Conservation (phyloP, 257 asterid genomes). For the Fraxinus anomala region DNA sequence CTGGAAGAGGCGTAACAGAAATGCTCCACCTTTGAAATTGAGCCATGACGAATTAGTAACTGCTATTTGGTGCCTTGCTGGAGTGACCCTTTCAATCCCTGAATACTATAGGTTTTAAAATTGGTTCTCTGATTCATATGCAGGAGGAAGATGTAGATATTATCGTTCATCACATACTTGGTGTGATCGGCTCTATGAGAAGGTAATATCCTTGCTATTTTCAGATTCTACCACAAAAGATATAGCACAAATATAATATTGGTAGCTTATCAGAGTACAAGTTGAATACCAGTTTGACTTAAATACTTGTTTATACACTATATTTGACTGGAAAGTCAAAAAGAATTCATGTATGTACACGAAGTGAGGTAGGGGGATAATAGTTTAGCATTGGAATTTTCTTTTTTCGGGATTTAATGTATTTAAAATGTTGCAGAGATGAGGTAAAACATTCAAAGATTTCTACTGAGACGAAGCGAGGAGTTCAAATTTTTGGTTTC, state of each 20-base stretch:
- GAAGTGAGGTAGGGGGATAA: background rate
- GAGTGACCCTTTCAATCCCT: background rate
- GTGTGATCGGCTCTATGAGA: slow-evolving; percentile 60
- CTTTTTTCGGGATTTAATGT: background rate
- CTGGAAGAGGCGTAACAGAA: no score
- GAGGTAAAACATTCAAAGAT: slow-evolving; percentile 33
- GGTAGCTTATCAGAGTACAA: background rate
- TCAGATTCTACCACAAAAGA: background rate
- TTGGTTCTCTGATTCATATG: slow-evolving; percentile 21
- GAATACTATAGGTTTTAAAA: background rate
- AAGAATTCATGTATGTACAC: background rate
- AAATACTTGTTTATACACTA: background rate
- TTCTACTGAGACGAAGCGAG: slow-evolving; percentile 43
- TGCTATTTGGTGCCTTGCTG: background rate
- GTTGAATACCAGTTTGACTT: background rate
- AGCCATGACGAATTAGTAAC: no score
- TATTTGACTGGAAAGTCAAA: background rate
- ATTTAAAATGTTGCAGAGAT: slow-evolving; percentile 45
- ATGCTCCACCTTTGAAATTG: no score
- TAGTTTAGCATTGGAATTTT: background rate
- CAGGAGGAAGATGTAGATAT: slow-evolving; percentile 82
- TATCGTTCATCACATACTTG: slow-evolving; percentile 68
- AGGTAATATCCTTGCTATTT: slow-evolving; percentile 41
- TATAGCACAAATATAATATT: background rate
- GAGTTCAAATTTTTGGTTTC: slow-evolving; percentile 47